Percentiles rank a stretch among this genome's conserved stretches.
phyloP scores from a whole-genome alignment of 805 yeast genomes.

The Myxozyma mucilagina region DNA sequence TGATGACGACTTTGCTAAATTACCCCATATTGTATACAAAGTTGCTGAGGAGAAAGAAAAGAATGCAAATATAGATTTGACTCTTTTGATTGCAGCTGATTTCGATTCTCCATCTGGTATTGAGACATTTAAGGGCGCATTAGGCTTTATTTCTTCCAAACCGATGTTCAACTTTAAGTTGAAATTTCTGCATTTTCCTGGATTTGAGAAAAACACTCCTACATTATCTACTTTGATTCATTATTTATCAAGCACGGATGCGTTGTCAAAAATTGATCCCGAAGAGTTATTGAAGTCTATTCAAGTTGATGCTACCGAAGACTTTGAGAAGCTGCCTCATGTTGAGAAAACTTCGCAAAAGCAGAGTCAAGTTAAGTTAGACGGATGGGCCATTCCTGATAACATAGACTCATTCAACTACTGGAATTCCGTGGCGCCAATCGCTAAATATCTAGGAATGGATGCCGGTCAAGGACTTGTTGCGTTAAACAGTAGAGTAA shows the following conservation, averaged over 20 bases:
- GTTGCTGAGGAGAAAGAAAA: conserved; percentile 1
- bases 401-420: conserved; percentile 17
- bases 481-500: conserved; percentile 19
- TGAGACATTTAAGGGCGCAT: conserved; percentile 5
- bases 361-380: conserved; percentile 8
- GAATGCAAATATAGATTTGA: conserved; percentile 11
- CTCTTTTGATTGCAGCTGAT: conserved; percentile 21
- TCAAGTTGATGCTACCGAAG: conserved; percentile 3
- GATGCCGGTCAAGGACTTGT: conserved; percentile 1
- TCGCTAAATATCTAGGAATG: conserved; percentile 5
- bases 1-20: conserved; percentile 4
- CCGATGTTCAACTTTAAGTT: conserved; percentile 2
- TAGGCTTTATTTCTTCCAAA: conserved; percentile 2
- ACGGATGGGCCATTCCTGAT: conserved; percentile 31
- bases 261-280: conserved; percentile 12
- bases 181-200: conserved; percentile 25
- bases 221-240: conserved; percentile 24
- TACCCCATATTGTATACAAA: conserved; percentile 19
- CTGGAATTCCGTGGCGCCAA: conserved; percentile 16
- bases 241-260: conserved; percentile 4
- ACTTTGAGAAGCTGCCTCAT: conserved; percentile 24
- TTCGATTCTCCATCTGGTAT: conserved; percentile 26
- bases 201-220: conserved; percentile 17
- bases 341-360: not conserved
- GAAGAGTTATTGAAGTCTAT: conserved; percentile 1